Percentiles rank a stretch among this genome's conserved stretches.
Evolutionary conservation across 2,329 filamentous ascomycete genomes (phyloP).

Genomic region (Aspergillus amoenus): DNA sequence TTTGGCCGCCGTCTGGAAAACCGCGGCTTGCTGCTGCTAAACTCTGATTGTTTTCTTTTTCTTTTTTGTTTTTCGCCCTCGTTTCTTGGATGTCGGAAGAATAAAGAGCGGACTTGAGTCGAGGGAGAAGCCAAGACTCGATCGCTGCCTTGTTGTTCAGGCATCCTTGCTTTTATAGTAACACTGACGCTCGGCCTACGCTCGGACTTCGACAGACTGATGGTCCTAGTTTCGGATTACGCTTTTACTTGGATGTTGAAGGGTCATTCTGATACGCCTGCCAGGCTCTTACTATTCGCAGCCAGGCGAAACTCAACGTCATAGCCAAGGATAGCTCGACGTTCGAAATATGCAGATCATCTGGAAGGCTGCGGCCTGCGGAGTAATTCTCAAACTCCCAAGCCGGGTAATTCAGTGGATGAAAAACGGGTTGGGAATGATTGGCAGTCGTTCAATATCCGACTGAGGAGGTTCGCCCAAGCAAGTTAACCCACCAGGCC

Average conservation of each 20-base stretch:
- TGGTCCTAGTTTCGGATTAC: neutral
- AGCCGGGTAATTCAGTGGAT: neutral
- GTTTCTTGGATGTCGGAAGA: neutral
- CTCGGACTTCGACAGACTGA: neutral
- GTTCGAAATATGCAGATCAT: neutral
- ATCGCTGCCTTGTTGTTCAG: neutral
- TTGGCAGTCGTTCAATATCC: neutral
- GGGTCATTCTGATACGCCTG: too few species aligned
- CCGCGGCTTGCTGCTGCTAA: neutral
- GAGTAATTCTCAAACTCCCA: neutral
- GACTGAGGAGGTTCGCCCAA: neutral
- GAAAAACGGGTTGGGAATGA: neutral
- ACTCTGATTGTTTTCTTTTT: neutral
- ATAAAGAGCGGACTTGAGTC: neutral
- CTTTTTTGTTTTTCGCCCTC: neutral
- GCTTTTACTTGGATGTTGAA: too few species aligned
- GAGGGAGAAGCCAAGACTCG: conserved; percentile 3
- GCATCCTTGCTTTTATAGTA: neutral
- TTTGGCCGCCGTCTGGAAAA: neutral
- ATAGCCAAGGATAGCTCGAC: neutral
- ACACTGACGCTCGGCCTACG: neutral
- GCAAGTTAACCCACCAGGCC: neutral
- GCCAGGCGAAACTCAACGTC: neutral
- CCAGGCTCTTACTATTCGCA: too few species aligned
- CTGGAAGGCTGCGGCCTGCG: neutral